Base-by-base conservation (phyloP, 371 early-diverging fungal species). In the Lichtheimia corymbifera region DNA sequence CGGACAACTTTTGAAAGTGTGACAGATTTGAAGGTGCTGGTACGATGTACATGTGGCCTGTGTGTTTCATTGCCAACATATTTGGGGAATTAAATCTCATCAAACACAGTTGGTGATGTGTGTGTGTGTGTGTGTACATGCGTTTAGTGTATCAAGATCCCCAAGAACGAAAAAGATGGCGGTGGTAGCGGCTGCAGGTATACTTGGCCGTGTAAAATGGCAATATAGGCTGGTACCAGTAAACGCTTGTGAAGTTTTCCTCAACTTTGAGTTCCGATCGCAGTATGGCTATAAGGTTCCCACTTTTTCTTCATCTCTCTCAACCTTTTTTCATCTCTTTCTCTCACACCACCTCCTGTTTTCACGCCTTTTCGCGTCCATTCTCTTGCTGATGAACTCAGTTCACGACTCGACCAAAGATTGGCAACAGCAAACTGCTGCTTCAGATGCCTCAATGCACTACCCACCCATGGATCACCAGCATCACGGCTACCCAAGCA, bases 381-480 rank as follows among this genome's bases (percentile, higher is more conserved):
- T 28, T 52, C 52, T 52, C 30, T 54, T 41, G 54, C 41, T 47
- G 18, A 54, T 54, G 54, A 54, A 54, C 42, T 54, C 54, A 15
- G 54, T 54, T 17, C 54, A 54, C 54, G 54, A 54, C 41, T 54
- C 54, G 22, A 35, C 35, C 9, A 54, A 54, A 40, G 54, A 54
- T 20, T 54, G 54, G 54, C 54, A 54, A 40, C 30, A 40, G 22
- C 54, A 41, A 15, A 18, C 20, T 15, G 41, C 9, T 54, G 20
- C 41, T n/a, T 41, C 54, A 6, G 41, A 41, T 40, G 41, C 54
- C 18, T 54, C 54, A 40, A 41, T 54, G 24, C 59, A 59, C 14
- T 59, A 59, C 22, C 59, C 45, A 59, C 41, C 59, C 13, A 49
- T 49, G 49, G 58, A 57, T 49, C 35, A 35, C 35, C 35, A 35